Evolutionary conservation across 768 basidiomycete genomes (phyloP), one percentile per base, ranked within the genome.

Genomic region (Tricholoma bakamatsutake): DNA sequence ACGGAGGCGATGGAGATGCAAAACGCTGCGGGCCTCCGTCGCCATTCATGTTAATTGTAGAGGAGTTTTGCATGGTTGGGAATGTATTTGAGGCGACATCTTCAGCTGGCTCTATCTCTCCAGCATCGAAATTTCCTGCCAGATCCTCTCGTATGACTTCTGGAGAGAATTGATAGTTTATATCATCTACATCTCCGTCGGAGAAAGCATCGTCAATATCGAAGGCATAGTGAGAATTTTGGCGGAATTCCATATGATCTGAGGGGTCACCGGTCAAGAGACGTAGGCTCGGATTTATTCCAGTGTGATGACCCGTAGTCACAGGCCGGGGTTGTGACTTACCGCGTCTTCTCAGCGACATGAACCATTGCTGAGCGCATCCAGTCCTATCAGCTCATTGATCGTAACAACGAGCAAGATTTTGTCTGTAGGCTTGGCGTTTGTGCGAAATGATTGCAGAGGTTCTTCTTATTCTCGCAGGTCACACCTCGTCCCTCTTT

Each of bases 401-500:
- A 30, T 31, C 13, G 28, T 31, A 30, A 17, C 46, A 39, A 28
- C 7, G 27, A 50, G 49, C 31, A 24, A 18, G 35, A 18, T 24
- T 12, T 37, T n/a, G 2, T 24, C 12, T 31, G 9, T 15, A 46
- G 45, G 18, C 59, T 57, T 27, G 51, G 45, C 59, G 45, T 57
- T 45, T 58, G 33, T 58, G 53, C 56, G 58, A 50, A 57, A 93
- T 95, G 93, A 90, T 95, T 59, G 87, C 92, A 62, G 94, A 96
- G 71, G 75, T 95, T 54, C 80, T 96, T 45, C 82, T 94, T 55
- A 77, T 94, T 52, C 84, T 97, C 48, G 85, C 89, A 2, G 94
- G 93, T 35, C 93, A 97, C 72, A 77, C 82, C 4, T 95, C 94
- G 0, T 89, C 91, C 1, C 76, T 97, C 51, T 93, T 97, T 70